Conservation (phyloP, 2,329 filamentous ascomycete genomes). For the Cordyceps cicadae region DNA sequence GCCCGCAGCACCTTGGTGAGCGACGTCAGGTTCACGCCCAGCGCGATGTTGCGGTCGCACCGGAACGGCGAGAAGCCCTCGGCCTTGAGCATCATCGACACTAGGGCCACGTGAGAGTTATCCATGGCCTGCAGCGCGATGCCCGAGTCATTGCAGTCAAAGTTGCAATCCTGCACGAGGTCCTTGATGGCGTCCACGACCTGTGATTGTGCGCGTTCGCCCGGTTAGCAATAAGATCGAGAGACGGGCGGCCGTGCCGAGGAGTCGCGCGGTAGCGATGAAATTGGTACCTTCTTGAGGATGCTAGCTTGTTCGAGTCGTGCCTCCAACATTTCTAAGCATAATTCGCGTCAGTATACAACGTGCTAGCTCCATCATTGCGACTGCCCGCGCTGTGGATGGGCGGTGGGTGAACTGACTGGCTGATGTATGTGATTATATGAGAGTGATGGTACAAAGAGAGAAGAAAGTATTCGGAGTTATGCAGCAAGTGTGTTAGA, state of each 20-base stretch:
- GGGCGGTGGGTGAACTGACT: conserved; percentile 1
- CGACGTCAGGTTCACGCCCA: conserved; percentile 93
- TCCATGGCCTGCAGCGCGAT: conserved; percentile 99
- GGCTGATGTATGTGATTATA: not conserved
- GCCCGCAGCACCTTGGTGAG: conserved; percentile 95
- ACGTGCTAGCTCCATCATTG: not conserved
- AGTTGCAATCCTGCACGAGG: conserved; percentile 98
- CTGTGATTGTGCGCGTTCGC: conserved; percentile 35
- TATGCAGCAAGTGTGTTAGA: not conserved
- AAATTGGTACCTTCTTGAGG: conserved; percentile 75
- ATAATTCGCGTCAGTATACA: not conserved
- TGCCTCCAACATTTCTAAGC: conserved; percentile 77
- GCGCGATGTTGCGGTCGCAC: conserved; percentile 97
- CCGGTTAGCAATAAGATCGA: conserved; percentile 7
- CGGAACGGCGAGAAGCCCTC: conserved; percentile 92
- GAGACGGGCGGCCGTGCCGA: conserved; percentile 11
- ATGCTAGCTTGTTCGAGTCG: conserved; percentile 87
- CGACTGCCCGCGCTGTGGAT: not conserved
- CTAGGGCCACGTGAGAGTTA: conserved; percentile 97
- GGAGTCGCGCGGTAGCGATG: not conserved
- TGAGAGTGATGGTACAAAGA: not conserved
- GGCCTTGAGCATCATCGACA: conserved; percentile 97
- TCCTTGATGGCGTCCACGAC: conserved; percentile 99
- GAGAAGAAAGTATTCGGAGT: too few species aligned
- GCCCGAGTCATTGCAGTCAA: conserved; percentile 99